Evolutionary conservation across 495 filamentous ascomycete genomes (phyloP), one percentile per base, ranked within the genome.

Genomic region (Neurospora sp.): DNA sequence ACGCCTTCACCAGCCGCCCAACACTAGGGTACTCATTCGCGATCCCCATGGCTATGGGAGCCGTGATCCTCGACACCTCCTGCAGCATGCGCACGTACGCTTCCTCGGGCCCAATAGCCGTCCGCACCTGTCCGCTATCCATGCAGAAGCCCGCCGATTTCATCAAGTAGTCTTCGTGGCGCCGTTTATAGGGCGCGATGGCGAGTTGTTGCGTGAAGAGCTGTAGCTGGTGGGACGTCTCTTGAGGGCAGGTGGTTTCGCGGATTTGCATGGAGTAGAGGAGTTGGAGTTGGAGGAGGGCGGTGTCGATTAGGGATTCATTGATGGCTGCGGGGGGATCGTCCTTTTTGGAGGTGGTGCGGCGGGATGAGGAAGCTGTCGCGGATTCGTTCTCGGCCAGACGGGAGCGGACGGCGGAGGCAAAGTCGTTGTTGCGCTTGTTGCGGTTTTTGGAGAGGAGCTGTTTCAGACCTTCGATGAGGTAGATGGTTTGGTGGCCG

Each of bases 131-230:
- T 0, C 93, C 93, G 0, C 83, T 81, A 45, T 94, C 93, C 89
- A 95, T 94, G 81, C 93, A 95, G 82, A 96, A 96, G 3, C 88
- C 86, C 8, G 90, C 89, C 8, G 82, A 77, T 40, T 82, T 74
- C 71, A 82, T 77, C 71, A 80, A 77, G 65, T 80, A 77, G 40
- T 81, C 80, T 61, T 82, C 81, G 35, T 79, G 82, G 47, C 74
- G 76, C 14, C 81, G 85, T 76, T 86, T 87, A 77, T 95, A 95
- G 0, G 92, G 92, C 39, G 92, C 89, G 0, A 90, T 92, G 44
- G 90, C 90, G 74, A 97, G 89, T 73, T 96, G 90, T 76, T 94
- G 89, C 2, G 93, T 96, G 79, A 96, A 95, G 44, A 87, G 86
- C 45, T 87, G 86, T 39, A 96, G 47, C 89, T 92, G 92, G 94